Evolutionary conservation across 164 flowering plant genomes (phyloP), one percentile per base, ranked within the genome.

Genomic region (Chimonanthus salicifolius): DNA sequence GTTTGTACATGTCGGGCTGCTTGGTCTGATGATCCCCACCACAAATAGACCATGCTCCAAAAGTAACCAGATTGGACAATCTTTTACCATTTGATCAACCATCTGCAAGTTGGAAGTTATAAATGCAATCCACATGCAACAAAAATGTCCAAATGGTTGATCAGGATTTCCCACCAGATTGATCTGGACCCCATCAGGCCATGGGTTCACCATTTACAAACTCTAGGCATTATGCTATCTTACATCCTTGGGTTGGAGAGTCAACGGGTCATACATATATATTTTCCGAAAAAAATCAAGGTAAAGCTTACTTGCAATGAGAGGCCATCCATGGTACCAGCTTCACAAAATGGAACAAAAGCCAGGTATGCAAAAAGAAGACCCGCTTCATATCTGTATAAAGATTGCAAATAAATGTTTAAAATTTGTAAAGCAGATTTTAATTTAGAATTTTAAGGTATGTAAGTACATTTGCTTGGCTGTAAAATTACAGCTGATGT

Each of bases 271-370:
- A 54, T 54, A 54, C 60, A 54, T 54, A 54, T 15, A 10, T 11
- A 11, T 4, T n/a, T n/a, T 15, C 60, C 16, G 60, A 13, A 54
- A 54, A 20, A 15, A 54, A 54, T 43, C 51, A 43, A 2, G 9
- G 33, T 11, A 44, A 48, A 16, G 54, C 86, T 79, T 83, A 92
- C 98, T 78, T 88, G 94, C 87, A 94, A 80, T 18, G 99, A 91
- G 68, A 90, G 91, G 65, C 88, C 83, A 82, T 94, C 99, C 84
- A 88, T 79, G 64, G 82, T 74, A 75, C 97, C 97, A n/a, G 90
- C 89, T 84, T 91, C 99, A 84, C 97, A 91, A 76, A 92, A 92
- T 70, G 99, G 97, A 83, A 94, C 83, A 78, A 94, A 92, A 75
- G 97, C 94, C 74, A 92, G 76, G 81, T 89, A 94, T 49, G 97